A percentile compares a stretch with the other conserved stretches of the same genome.
These are phyloP conservation scores for Trichoderma sp. DNA, from an alignment of 2,329 filamentous ascomycete genomes.

Conservation along the genomic window DNA sequence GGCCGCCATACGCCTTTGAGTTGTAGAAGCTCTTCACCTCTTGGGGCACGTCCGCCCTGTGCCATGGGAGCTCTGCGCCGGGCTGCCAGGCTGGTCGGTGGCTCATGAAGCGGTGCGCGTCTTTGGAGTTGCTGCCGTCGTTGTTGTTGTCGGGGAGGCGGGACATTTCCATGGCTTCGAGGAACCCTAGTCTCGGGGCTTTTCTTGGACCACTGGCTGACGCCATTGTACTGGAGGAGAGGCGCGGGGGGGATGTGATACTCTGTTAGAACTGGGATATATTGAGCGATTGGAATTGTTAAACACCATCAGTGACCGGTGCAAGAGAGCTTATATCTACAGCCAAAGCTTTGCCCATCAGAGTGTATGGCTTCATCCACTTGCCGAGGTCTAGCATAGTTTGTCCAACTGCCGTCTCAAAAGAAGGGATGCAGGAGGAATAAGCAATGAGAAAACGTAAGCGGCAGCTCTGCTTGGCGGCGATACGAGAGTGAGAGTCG, in stretches of 20 bases:
- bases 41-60: constrained; percentile 32
- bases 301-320: neutral
- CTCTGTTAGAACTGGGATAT: neutral
- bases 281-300: neutral
- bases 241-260: too few species aligned
- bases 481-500: neutral
- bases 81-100: constrained; percentile 40
- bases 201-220: neutral
- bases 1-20: constrained; percentile 38
- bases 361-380: neutral
- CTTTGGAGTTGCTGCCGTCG: neutral
- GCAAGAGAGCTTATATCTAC: neutral
- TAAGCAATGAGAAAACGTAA: neutral
- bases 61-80: constrained; percentile 36
- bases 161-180: constrained; percentile 3
- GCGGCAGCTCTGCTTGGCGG: neutral
- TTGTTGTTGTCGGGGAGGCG: neutral
- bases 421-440: neutral
- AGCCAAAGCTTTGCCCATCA: neutral
- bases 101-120: constrained; percentile 37
- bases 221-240: neutral
- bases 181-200: neutral
- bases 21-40: neutral
- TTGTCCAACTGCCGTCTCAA: neutral
- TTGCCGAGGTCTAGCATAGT: neutral